phyloP scores from a whole-genome alignment of 2,329 filamentous ascomycete species.

The Xylariaceae sp. region DNA sequence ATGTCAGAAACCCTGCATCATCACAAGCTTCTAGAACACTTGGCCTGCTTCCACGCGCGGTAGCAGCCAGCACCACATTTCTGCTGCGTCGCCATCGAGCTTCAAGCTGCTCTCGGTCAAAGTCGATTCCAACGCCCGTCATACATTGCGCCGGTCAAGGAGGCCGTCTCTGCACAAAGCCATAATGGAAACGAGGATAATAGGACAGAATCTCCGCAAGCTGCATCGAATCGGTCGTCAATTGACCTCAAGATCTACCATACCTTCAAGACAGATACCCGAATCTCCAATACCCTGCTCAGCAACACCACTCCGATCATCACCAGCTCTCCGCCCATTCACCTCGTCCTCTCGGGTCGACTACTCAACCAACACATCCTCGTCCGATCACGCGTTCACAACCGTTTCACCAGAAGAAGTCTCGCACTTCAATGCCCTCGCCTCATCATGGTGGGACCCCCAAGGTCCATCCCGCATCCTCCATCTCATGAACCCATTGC shows the following conservation, averaged over 20 bases:
- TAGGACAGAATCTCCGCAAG: slow-evolving; percentile 5
- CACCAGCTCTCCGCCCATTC: slow-evolving; percentile 4
- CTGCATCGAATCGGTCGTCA: slow-evolving; percentile 5
- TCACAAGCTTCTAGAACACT: no score
- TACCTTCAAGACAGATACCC: not conserved
- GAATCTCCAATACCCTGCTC: not conserved
- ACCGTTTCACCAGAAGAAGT: slow-evolving; percentile 87
- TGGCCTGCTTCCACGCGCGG: no score
- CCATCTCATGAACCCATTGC: slow-evolving; percentile 96
- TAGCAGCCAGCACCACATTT: no score
- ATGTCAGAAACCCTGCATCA: no score
- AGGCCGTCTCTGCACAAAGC: not conserved
- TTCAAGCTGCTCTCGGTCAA: not conserved
- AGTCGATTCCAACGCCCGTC: not conserved
- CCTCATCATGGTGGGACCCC: slow-evolving; percentile 95
- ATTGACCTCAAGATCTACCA: not conserved
- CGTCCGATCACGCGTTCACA: slow-evolving; percentile 41
- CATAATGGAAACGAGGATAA: slow-evolving; percentile 7
- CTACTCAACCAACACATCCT: slow-evolving; percentile 1
- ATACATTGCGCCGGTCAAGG: not conserved
- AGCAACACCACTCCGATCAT: not conserved
- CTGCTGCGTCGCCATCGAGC: no score
- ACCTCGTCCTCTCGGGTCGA: not conserved
- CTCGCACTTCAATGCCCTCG: slow-evolving; percentile 90
- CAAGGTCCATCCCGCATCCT: slow-evolving; percentile 87